Base-by-base conservation (phyloP, 208 protist genomes). In the Wallacemonas sp. region DNA sequence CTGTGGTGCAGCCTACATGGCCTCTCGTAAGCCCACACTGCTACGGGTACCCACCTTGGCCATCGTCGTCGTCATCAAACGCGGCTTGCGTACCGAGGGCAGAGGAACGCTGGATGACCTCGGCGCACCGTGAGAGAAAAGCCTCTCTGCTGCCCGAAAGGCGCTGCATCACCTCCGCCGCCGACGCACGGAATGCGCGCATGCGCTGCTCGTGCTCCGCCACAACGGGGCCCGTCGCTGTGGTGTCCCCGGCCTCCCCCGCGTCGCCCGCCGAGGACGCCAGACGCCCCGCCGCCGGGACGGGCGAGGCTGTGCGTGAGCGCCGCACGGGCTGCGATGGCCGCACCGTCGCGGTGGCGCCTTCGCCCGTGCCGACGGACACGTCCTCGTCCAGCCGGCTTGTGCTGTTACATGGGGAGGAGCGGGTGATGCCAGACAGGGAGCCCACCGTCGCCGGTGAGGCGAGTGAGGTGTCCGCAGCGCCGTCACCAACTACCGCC, bases 131-230 rank as follows among this genome's bases (percentile, higher is more conserved):
- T 13, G 77, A 73, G 48, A 95, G 58, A 46, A 92, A 89, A 52
- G 83, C 81, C 27, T 90, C 84, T 1, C 86, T 81, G 58, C 85
- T 92, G 27, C 77, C 73, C 12, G 84, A 83, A 46, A 95, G 89
- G 30, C 75, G 75, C 15, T 69, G 76, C 50, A 95, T 78, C 41
- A 95, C 80, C 29, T 91, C 81, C 21, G 83, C 73, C 15, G 85
- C 89, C n/a, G 73, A 87, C 36, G 74, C 15, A 71, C 89, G 83
- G 66, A 91, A 87, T 13, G 85, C 78, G 10, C 48, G 58, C 61
- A 94, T 74, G 24, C 85, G 71, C 13, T 70, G 72, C 53, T 89
- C 85, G 46, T 90, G 83, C 50, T 73, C 68, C 26, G 44, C 63
- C 33, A 69, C 38, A 3, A n/a, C 41, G 9, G 66, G 32, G 46